Conservation (phyloP, 306 rosid genomes). For the cucumber (Cucumis sativus) region DNA sequence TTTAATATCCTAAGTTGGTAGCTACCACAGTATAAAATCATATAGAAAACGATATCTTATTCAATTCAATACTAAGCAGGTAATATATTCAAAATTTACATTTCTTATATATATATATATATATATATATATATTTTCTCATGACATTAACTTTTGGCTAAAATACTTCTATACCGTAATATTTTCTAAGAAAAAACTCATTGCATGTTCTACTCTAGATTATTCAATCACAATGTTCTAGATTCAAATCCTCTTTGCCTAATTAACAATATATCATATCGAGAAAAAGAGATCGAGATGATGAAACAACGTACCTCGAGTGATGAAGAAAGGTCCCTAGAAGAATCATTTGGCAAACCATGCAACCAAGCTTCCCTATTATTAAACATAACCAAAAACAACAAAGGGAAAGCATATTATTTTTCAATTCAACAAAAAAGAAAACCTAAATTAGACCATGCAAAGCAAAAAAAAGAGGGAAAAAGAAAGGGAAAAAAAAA, state of each 20-base stretch:
- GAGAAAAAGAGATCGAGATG: background rate
- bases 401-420: background rate
- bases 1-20: background rate
- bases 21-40: background rate
- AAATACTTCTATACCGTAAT: background rate
- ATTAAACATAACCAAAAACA: slow-evolving; percentile 23
- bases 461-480: background rate
- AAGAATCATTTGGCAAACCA: slow-evolving; percentile 48
- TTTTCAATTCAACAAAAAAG: slow-evolving; percentile 15
- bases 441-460: slow-evolving; percentile 5
- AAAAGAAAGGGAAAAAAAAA: slow-evolving; percentile 13
- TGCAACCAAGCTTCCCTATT: slow-evolving; percentile 73
- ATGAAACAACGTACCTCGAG: slow-evolving; percentile 36
- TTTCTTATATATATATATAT: background rate
- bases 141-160: background rate
- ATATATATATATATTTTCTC: background rate
- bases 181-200: background rate
- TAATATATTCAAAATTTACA: background rate
- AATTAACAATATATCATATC: background rate
- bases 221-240: background rate
- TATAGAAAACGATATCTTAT: background rate
- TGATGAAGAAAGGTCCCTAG: slow-evolving; percentile 32
- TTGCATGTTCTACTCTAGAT: background rate
- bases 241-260: background rate
- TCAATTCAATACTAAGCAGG: background rate